Conservation (phyloP, 805 yeast species). For the Diddensiella caesifluorescens region DNA sequence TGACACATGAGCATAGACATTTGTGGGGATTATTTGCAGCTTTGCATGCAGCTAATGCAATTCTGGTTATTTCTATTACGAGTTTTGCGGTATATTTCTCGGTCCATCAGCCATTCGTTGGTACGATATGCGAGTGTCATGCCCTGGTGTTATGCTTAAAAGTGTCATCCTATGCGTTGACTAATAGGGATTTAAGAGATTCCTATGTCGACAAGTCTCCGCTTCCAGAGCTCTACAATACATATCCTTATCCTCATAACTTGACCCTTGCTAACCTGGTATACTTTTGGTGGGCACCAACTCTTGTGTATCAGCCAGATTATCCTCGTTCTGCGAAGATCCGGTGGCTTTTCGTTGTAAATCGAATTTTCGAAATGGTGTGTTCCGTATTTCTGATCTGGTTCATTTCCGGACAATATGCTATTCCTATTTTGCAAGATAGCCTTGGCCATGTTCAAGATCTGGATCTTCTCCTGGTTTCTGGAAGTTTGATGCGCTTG, state of each 20-base stretch:
- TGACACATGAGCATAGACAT: slow-evolving; percentile 23
- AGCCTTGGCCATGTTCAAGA: slow-evolving; percentile 29
- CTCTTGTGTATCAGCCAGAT: slow-evolving; percentile 45
- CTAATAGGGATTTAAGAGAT: slow-evolving; percentile 41
- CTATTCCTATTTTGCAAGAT: slow-evolving; percentile 39
- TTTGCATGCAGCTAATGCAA: slow-evolving; percentile 32
- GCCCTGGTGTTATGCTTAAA: slow-evolving; percentile 39
- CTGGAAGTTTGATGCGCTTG: slow-evolving; percentile 36
- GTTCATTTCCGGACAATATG: slow-evolving; percentile 39
- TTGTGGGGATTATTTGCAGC: slow-evolving; percentile 31
- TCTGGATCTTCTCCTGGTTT: slow-evolving; percentile 24
- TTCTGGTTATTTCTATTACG: slow-evolving; percentile 28
- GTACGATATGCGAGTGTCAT: slow-evolving; percentile 39
- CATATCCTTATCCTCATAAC: slow-evolving; percentile 37
- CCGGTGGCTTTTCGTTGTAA: slow-evolving; percentile 31
- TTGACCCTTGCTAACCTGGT: slow-evolving; percentile 34
- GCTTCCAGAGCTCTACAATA: slow-evolving; percentile 33
- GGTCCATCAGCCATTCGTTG: slow-evolving; percentile 40
- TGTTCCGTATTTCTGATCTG: slow-evolving; percentile 32
- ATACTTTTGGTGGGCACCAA: slow-evolving; percentile 43
- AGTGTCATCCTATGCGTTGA: slow-evolving; percentile 39
- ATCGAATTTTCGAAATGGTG: slow-evolving; percentile 35
- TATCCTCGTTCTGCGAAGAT: slow-evolving; percentile 37
- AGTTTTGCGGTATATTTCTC: slow-evolving; percentile 31
- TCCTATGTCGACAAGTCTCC: slow-evolving; percentile 25